Evolutionary conservation across 192 early-diverging fungal species (phyloP).

Genomic region (Haplosporangium gracile): DNA sequence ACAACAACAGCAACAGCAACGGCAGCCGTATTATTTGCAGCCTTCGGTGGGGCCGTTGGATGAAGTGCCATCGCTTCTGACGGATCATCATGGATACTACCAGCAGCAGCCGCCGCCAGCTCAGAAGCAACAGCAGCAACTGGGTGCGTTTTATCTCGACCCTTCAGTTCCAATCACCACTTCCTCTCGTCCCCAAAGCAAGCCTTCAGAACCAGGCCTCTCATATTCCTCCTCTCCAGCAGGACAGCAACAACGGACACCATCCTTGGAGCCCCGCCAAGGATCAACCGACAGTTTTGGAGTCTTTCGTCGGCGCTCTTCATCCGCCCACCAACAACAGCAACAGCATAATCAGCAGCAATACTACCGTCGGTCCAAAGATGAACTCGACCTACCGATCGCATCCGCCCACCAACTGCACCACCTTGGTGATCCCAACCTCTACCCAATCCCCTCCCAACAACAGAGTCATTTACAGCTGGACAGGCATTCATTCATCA

Average conservation of each 20-base stretch:
- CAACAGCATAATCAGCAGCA: background rate
- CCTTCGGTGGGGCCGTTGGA: conserved; percentile 22
- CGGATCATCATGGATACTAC: background rate
- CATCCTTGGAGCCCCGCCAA: conserved; percentile 21
- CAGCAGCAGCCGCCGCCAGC: background rate
- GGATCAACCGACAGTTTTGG: conserved; percentile 51
- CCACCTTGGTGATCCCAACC: background rate
- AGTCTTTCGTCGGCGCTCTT: conserved; percentile 27
- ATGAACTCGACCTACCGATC: background rate
- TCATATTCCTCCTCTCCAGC: background rate
- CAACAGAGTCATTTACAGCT: conserved; percentile 3
- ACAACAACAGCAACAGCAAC: background rate
- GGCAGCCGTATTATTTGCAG: conserved; percentile 6
- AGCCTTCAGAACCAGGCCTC: background rate
- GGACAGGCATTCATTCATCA: conserved; percentile 51
- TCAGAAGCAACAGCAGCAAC: background rate
- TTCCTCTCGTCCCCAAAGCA: background rate
- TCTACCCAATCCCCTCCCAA: background rate
- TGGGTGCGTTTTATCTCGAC: background rate
- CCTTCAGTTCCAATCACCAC: background rate
- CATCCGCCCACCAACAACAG: background rate
- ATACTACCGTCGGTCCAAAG: background rate
- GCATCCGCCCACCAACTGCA: background rate
- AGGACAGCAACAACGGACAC: background rate
- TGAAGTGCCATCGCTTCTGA: background rate